A percentile compares a stretch with the other conserved stretches of the same genome.
Conservation (phyloP, 805 yeast species). For the Zygosaccharomyces rouxii region DNA sequence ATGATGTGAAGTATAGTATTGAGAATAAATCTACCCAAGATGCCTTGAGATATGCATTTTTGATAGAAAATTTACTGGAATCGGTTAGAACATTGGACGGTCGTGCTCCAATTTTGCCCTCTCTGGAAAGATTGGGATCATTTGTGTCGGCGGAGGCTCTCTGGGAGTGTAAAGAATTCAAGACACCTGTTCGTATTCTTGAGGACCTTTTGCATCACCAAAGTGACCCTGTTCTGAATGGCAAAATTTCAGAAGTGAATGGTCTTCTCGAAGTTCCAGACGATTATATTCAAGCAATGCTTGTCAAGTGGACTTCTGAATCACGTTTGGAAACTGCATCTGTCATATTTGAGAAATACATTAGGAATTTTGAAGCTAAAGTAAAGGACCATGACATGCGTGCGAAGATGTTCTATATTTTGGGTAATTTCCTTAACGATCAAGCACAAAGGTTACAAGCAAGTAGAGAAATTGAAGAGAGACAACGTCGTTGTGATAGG, state of each 20-base stretch:
- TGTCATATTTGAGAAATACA: slow-evolving; percentile 52
- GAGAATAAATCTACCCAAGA: slow-evolving; percentile 21
- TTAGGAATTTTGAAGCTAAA: slow-evolving; percentile 36
- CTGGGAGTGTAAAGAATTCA: slow-evolving; percentile 59
- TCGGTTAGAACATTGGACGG: background rate
- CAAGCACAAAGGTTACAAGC: slow-evolving; percentile 48
- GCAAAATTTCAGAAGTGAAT: background rate
- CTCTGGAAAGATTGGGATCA: slow-evolving; percentile 26
- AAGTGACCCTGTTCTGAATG: background rate
- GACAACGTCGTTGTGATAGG: slow-evolving; percentile 38
- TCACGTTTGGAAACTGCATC: slow-evolving; percentile 66
- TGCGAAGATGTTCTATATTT: slow-evolving; percentile 49
- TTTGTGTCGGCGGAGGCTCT: slow-evolving; percentile 48
- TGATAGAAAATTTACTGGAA: slow-evolving; percentile 14
- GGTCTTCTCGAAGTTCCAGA: slow-evolving; percentile 16
- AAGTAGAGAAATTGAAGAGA: slow-evolving; percentile 42
- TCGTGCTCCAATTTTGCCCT: background rate
- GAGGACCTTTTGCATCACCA: slow-evolving; percentile 28
- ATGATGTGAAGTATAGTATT: slow-evolving; percentile 12
- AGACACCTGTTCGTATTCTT: slow-evolving; percentile 54
- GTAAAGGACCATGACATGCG: slow-evolving; percentile 26
- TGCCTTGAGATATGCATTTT: slow-evolving; percentile 19
- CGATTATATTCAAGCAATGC: slow-evolving; percentile 35
- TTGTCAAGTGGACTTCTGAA: slow-evolving; percentile 67
- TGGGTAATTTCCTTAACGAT: slow-evolving; percentile 71